Percentiles rank a stretch among this genome's conserved stretches.
These are phyloP conservation scores for Centrapalus pauciflorus DNA, from an alignment of 129 eudicot genomes.

Conservation along the genomic window DNA sequence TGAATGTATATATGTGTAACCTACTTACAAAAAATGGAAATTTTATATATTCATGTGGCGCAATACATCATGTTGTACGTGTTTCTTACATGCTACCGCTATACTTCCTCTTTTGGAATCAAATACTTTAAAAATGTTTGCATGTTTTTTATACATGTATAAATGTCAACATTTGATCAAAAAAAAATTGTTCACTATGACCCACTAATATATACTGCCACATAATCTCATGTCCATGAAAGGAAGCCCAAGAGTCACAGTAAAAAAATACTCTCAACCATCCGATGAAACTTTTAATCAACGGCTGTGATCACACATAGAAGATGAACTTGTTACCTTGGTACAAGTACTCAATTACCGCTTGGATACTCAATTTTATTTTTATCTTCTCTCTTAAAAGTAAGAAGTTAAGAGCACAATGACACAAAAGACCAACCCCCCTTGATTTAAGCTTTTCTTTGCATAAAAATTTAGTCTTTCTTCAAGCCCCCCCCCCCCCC, in stretches of 20 bases:
- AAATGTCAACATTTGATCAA: too few relatives aligned
- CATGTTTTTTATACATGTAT: too few relatives aligned
- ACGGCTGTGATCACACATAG: constrained; percentile 12
- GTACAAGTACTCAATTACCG: constrained; percentile 9
- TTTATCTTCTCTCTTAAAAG: not conserved
- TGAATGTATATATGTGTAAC: too few relatives aligned
- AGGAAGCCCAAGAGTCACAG: constrained; percentile 32
- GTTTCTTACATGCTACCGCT: too few relatives aligned
- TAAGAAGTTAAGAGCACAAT: not conserved
- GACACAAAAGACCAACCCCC: not conserved
- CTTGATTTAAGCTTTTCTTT: constrained; percentile 11
- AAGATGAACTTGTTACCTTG: not conserved
- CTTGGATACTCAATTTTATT: not conserved
- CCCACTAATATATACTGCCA: constrained; percentile 12
- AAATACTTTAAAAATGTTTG: too few relatives aligned
- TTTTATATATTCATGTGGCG: too few relatives aligned
- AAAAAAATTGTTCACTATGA: too few relatives aligned
- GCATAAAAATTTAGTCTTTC: not conserved
- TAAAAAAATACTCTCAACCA: constrained; percentile 12
- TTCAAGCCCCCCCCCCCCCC: not conserved
- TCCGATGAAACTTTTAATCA: constrained; percentile 29
- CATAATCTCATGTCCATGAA: not conserved
- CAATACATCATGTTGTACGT: too few relatives aligned
- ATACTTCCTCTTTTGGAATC: too few relatives aligned
- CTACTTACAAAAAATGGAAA: too few relatives aligned